Conservation (phyloP, 2,329 filamentous ascomycete genomes). For the Aquanectria penicillioides region DNA sequence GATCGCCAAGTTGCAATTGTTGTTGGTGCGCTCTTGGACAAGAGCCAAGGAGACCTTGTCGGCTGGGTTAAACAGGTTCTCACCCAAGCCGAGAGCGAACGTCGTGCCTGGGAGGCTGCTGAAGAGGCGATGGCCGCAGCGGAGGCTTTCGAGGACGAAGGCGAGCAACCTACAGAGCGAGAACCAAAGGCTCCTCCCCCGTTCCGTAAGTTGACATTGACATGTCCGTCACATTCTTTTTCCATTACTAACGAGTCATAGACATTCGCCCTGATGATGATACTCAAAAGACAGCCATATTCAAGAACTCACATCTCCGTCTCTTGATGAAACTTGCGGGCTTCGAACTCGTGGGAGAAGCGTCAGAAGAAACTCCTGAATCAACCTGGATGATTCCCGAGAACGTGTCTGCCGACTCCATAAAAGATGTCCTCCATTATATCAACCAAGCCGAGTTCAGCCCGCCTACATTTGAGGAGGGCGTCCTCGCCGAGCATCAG, state of each 20-base stretch:
- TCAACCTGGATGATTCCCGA: constrained; percentile 82
- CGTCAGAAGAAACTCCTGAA: constrained; percentile 75
- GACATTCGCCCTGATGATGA: constrained; percentile 73
- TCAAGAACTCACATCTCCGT: constrained; percentile 88
- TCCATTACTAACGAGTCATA: constrained; percentile 49
- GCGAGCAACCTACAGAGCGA: constrained; percentile 39
- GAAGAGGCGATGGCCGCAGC: constrained; percentile 65
- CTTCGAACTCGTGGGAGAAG: constrained; percentile 67
- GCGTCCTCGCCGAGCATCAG: constrained; percentile 77
- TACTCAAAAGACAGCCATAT: constrained; percentile 76
- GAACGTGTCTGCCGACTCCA: constrained; percentile 67
- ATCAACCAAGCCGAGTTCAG: constrained; percentile 83
- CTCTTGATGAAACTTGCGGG: constrained; percentile 83
- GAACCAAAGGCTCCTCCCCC: constrained; percentile 44
- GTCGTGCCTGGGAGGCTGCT: constrained; percentile 80
- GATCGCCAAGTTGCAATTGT: constrained; percentile 82
- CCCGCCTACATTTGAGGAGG: constrained; percentile 81
- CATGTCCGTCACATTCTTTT: not conserved
- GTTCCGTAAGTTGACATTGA: constrained; percentile 44
- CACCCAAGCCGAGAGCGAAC: constrained; percentile 73
- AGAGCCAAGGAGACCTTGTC: constrained; percentile 79
- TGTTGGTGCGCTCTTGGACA: constrained; percentile 82
- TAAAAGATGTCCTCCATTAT: constrained; percentile 75
- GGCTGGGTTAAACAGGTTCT: constrained; percentile 83
- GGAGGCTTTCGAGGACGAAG: constrained; percentile 42